These are phyloP conservation scores for Backusella macrospora DNA, from an alignment of 192 early-diverging fungal species.

Conservation along the genomic window DNA sequence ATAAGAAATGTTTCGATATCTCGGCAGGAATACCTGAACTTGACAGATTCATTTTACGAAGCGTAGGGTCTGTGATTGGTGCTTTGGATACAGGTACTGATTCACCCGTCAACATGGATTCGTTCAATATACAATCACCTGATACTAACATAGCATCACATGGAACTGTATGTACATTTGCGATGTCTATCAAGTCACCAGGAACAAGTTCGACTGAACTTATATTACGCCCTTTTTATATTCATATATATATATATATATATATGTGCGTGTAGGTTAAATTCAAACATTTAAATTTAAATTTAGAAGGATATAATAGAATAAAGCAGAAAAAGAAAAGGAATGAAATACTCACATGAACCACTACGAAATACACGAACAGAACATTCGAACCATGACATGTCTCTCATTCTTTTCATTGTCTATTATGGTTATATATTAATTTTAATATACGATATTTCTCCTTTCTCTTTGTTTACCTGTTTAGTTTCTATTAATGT, in stretches of 20 bases:
- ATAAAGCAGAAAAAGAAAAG: too few species aligned
- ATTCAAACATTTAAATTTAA: neutral
- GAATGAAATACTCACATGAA: conserved; percentile 47
- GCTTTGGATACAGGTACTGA: conserved; percentile 92
- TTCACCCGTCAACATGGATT: conserved; percentile 98
- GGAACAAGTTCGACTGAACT: conserved; percentile 78
- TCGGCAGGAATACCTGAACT: conserved; percentile 73
- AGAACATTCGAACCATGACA: conserved; percentile 87
- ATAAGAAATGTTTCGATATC: conserved; percentile 85
- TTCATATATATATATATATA: conserved; percentile 22
- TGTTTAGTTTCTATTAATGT: conserved; percentile 81
- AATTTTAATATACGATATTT: conserved; percentile 29
- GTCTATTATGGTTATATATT: conserved; percentile 58
- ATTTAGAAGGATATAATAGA: neutral
- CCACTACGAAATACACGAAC: conserved; percentile 74
- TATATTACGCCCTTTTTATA: conserved; percentile 26
- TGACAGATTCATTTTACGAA: conserved; percentile 68
- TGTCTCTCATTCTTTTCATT: conserved; percentile 72
- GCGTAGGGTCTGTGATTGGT: conserved; percentile 67
- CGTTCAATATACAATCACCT: conserved; percentile 97
- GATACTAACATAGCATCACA: conserved; percentile 92
- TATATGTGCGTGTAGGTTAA: neutral
- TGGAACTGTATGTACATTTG: conserved; percentile 69
- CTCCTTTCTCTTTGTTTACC: conserved; percentile 18
- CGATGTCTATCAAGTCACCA: conserved; percentile 91